Conservation (phyloP, 768 basidiomycete genomes). For the Neoboletus brunneissimus region DNA sequence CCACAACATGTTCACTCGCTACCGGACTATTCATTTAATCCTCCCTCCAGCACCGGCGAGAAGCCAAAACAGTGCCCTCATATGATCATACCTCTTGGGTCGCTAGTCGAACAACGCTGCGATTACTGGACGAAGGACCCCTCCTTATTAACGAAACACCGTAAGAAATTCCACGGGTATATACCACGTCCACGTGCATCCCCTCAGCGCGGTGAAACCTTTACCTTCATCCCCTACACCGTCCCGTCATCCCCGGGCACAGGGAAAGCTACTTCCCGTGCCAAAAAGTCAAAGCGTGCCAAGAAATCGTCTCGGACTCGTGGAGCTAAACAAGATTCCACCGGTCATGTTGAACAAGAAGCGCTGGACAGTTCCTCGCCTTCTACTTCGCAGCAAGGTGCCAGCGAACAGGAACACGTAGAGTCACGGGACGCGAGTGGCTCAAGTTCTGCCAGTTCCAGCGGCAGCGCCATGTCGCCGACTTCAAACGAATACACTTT, state of each 20-base stretch:
- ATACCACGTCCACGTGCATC: background rate
- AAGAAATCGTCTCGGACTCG: background rate
- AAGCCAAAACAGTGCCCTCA: slow-evolving; percentile 5
- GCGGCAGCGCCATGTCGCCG: background rate
- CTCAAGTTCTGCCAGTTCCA: background rate
- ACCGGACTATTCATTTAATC: background rate
- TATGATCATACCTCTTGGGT: background rate
- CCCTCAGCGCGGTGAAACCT: no score
- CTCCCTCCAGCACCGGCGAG: slow-evolving; percentile 13
- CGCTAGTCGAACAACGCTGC: background rate
- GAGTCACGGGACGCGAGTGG: background rate
- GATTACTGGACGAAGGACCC: slow-evolving; percentile 15
- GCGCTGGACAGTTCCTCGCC: background rate
- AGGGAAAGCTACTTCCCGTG: background rate
- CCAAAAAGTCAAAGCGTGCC: no score
- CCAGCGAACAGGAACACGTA: background rate
- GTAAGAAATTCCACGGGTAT: slow-evolving; percentile 9
- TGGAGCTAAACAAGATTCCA: background rate
- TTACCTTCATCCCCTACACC: background rate
- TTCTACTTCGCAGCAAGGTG: background rate
- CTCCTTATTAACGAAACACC: slow-evolving; percentile 16
- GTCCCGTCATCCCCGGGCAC: background rate
- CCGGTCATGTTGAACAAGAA: background rate
- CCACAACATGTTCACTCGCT: background rate
- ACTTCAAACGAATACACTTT: background rate